phyloP scores from a whole-genome alignment of 106 monocot species.

The Iris macrosiphon region DNA sequence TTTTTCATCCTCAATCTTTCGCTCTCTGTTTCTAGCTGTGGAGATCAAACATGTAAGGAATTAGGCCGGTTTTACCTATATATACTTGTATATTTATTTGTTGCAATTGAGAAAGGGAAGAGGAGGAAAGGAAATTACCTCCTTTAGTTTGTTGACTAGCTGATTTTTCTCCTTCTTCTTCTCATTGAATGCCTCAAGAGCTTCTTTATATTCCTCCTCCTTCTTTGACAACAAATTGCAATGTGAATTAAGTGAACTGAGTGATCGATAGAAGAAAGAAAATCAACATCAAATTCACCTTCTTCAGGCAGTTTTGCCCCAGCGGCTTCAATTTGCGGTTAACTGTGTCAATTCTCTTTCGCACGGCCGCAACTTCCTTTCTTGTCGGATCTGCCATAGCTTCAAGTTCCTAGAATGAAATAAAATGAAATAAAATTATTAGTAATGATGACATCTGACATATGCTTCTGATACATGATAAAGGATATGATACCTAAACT shows the following conservation, averaged over 20 bases:
- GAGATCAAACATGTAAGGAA: not conserved
- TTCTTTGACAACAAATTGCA: conserved; percentile 6
- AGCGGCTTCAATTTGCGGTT: conserved; percentile 85
- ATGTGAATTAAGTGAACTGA: no score
- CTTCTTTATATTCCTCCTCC: conserved; percentile 81
- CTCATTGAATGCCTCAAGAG: conserved; percentile 64
- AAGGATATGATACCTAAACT: no score
- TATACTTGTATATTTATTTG: not conserved
- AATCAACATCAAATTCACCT: conserved; percentile 27
- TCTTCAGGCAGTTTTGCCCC: conserved; percentile 71
- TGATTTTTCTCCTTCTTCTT: conserved; percentile 73
- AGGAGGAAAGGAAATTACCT: conserved; percentile 30
- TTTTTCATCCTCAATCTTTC: conserved; percentile 85
- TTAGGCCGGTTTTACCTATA: not conserved
- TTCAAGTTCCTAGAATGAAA: conserved; percentile 68
- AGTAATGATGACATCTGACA: no score
- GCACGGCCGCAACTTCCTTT: conserved; percentile 64
- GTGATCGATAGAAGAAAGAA: no score
- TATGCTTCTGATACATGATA: no score
- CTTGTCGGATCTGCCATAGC: conserved; percentile 84
- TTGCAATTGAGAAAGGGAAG: not conserved
- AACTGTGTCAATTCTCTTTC: conserved; percentile 66
- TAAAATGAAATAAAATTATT: not conserved
- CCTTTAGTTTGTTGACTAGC: conserved; percentile 54
- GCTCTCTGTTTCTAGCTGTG: conserved; percentile 74